Evolutionary conservation across 495 filamentous ascomycete species (phyloP), one percentile per base, ranked within the genome.

Genomic region (Penicillium pancosmium): DNA sequence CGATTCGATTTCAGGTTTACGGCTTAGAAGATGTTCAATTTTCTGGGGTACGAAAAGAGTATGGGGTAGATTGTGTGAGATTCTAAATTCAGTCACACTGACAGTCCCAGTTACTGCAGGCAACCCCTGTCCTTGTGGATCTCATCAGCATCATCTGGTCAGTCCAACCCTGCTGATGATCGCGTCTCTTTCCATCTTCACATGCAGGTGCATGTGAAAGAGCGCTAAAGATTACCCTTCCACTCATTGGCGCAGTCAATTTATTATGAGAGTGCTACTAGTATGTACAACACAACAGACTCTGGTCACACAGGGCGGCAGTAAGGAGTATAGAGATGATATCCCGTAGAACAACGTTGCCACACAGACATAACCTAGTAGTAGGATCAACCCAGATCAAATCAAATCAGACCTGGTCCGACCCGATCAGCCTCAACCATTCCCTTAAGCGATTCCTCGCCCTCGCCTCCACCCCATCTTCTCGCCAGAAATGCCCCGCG

Each of bases 401-500:
- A 13, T 38, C 36, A 38, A 4, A 13, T 38, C 36, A 38, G 36
- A 31, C 67, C 67, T 58, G 8, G 10, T 46, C 41, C 31, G 11
- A 48, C 9, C 4, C 57, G 57, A 57, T 54, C 62, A 57, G 27
- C 27, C 6, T 31, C 27, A 77, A 56, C 81, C 80, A 86, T 48
- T 68, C 63, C 67, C 74, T 66, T 18, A 86, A 56, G 13, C 65
- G 62, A 31, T 61, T 63, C 64, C 75, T 80, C 61, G 93, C 75
- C 59, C 80, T 73, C 40, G 66, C 60, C 64, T 82, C 75, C n/a
- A 81, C 86, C 5, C 84, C 86, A 5, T 80, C 66, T 63, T 93
- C 89, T 21, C 77, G 68, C 91, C 92, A 97, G 65, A 96, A 96
- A 73, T 97, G 92, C 4, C 89, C 91, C 9, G 88, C 92, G 5